Evolutionary conservation across 768 basidiomycete genomes (phyloP), one percentile per base, ranked within the genome.

Genomic region (Pulveroboletus sp.): DNA sequence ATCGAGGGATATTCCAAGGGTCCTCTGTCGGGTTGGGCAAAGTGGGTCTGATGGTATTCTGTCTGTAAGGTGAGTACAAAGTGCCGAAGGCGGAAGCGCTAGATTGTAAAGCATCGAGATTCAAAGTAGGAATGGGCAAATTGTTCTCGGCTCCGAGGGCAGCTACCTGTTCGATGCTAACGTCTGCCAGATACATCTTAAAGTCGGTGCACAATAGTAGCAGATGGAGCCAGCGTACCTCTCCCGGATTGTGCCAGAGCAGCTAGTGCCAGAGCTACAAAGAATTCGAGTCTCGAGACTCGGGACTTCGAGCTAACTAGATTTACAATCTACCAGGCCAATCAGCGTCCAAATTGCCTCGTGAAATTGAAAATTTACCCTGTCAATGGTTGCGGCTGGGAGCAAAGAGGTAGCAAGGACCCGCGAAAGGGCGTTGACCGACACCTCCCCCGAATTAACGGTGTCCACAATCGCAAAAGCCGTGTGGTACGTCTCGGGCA

Each of bases 201-300:
- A 26, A 35, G 46, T 49, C 9, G 36, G 13, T 8, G 39, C 14
- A 14, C 46, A 27, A 42, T 39, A 14, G 28, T 36, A 35, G 37
- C 17, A 46, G 13, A 50, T 57, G 28, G 52, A 8, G 27, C 28
- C 33, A 13, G 6, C 69, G 24, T 49, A 87, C 89, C 89, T 78
- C 84, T 83, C 4, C 82, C 84, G 6, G 81, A 72, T 68, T 97
- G 93, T 6, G 89, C 90, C 5, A 95, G 73, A 2, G 90, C 89
- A 39, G 89, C 90, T 13, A 97, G 75, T 10, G 89, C 91, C 24
- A 97, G 69, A 9, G 92, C 89, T 10, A 94, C 89, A 65, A 89
- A 94, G 73, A 95, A 94, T 63, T 97, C 93, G 49, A 86, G 81
- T 57, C 83, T 89, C 8, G 90, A 89, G 33, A 97, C 86, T 44